A percentile compares a stretch with the other conserved stretches of the same genome.
Evolutionary conservation across 1,139 yeast genomes (phyloP).

Genomic region (Yamadazyma taylorii): DNA sequence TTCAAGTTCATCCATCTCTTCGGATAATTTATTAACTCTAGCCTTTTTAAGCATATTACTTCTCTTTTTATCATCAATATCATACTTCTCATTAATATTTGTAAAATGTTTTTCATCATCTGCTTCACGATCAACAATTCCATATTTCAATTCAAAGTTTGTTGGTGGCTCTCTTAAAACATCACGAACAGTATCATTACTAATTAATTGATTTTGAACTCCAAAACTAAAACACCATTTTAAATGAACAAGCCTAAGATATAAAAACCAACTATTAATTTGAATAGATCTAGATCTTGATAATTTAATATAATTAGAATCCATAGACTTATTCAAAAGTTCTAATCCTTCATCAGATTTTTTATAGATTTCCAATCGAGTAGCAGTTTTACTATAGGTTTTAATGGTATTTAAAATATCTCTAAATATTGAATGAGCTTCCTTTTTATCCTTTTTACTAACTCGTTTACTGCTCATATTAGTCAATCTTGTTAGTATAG

Average conservation of each 20-base stretch:
- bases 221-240: constrained; percentile 76
- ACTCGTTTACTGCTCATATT: constrained; percentile 55
- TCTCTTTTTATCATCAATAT: constrained; percentile 30
- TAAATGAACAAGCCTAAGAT: constrained; percentile 59
- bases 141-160: constrained; percentile 32
- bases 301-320: constrained; percentile 52
- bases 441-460: constrained; percentile 63
- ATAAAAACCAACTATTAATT: constrained; percentile 67
- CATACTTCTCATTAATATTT: constrained; percentile 18
- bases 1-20: constrained; percentile 28
- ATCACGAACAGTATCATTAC: constrained; percentile 46
- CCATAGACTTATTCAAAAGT: constrained; percentile 35
- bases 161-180: constrained; percentile 43
- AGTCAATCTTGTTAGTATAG: constrained; percentile 46
- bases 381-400: constrained; percentile 39
- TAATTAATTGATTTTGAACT: constrained; percentile 59
- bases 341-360: constrained; percentile 42
- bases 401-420: constrained; percentile 56
- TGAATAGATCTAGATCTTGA: constrained; percentile 57
- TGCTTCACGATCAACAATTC: constrained; percentile 17
- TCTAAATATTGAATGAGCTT: constrained; percentile 60
- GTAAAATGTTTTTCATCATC: constrained; percentile 15
- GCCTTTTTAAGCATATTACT: constrained; percentile 36
- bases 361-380: constrained; percentile 38
- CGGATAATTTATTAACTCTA: constrained; percentile 31